Evolutionary conservation across 495 filamentous ascomycete species (phyloP), one percentile per base, ranked within the genome.

Genomic region (Lophiostoma macrostomum): DNA sequence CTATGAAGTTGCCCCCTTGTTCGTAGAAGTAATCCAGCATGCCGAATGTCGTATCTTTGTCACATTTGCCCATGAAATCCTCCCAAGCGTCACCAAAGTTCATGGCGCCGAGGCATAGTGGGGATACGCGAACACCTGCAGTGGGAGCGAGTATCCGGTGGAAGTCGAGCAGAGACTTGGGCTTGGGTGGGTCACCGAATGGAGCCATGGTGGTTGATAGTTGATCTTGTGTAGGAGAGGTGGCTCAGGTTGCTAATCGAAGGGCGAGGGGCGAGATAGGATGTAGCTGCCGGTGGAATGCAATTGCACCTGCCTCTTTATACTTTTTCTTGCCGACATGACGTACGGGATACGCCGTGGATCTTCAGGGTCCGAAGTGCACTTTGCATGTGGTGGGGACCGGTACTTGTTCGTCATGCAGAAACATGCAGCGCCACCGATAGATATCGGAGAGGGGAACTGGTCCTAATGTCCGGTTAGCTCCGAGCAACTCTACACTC

Each of bases 1-100:
- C 87, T 55, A 91, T 82, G 71, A 90, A 88, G 69, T 91, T 91
- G 19, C 86, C 87, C 19, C 83, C 86, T 19, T 77, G 69, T 6
- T 77, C 73, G 38, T 80, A 80, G 72, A 79, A 87, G 60, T 71
- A 79, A 64, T 89, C 85, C 34, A 90, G 73, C 27, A 90, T 80
- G 38, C 73, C 69, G 50, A 84, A 80, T 11, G 76, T 70, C 0
- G 71, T 75, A 29, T 83, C 73, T 56, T 87, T 79, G 57, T 74
- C 74, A 55, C 81, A 83, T 52, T 71, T 70, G 23, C 84, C 85
- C 71, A 87, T 65, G 25, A 69, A 47, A 1, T 54, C 54, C 24
- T 65, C 63, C 74, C 74, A 85, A 3, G 69, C 70, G 13, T 75
- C 69, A 22, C 83, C 83, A 55, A 87, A 77, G 56, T 72, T 78